Evolutionary conservation across 2,329 filamentous ascomycete species (phyloP).

Genomic region (Botrytis fragariae): DNA sequence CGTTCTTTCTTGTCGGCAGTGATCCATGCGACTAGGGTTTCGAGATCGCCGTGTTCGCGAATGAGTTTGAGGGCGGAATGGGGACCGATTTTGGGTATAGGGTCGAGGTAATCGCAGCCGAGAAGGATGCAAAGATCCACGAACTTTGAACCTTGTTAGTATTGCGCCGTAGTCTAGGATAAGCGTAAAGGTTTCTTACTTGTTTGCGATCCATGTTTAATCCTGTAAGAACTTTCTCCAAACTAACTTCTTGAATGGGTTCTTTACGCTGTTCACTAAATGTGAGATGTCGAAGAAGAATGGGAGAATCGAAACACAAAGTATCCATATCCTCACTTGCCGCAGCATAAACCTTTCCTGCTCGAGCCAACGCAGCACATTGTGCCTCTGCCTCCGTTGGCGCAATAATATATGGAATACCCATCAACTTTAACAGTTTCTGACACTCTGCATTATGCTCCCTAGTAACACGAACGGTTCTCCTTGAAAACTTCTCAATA

Average conservation of each 20-base stretch:
- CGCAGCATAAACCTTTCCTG: constrained; percentile 93
- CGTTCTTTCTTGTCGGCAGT: constrained; percentile 75
- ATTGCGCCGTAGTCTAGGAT: not conserved
- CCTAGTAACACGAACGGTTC: constrained; percentile 90
- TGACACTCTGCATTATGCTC: constrained; percentile 98
- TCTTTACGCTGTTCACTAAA: constrained; percentile 98
- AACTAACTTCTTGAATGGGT: constrained; percentile 90
- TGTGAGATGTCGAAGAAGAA: constrained; percentile 87
- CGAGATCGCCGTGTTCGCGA: constrained; percentile 83
- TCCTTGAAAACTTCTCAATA: constrained; percentile 93
- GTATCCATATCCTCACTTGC: constrained; percentile 99
- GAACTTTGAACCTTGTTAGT: constrained; percentile 56
- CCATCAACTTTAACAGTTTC: constrained; percentile 88
- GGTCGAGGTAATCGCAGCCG: constrained; percentile 96
- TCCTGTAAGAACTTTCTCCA: constrained; percentile 83
- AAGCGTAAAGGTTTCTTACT: constrained; percentile 47
- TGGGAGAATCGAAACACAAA: constrained; percentile 88
- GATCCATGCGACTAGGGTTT: constrained; percentile 80
- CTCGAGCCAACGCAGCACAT: constrained; percentile 83
- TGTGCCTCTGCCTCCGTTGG: constrained; percentile 97
- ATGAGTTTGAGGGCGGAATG: constrained; percentile 91
- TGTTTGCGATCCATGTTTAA: constrained; percentile 84
- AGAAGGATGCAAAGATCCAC: constrained; percentile 97
- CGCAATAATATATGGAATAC: constrained; percentile 89
- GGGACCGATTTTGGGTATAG: constrained; percentile 90